Evolutionary conservation across 1,139 yeast genomes (phyloP).

Genomic region (Pichia sp.): DNA sequence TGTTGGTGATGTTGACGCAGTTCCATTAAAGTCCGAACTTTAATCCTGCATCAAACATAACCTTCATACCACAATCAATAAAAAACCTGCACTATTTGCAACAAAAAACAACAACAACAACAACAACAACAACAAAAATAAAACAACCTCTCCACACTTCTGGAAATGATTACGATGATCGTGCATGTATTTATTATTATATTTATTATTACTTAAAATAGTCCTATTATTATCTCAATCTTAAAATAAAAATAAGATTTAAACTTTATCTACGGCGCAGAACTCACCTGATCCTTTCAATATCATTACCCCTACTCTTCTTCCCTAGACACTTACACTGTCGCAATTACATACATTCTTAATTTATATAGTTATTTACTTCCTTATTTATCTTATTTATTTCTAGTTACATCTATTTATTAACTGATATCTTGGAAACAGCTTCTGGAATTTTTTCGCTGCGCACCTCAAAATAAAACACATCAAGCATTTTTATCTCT

Average conservation of each 20-base stretch:
- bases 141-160: neutral
- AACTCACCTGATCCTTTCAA: neutral
- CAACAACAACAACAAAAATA: neutral
- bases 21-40: constrained; percentile 90
- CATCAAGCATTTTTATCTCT: too few species aligned
- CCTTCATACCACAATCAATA: neutral
- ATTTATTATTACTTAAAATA: constrained; percentile 10
- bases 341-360: neutral
- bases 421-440: neutral
- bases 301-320: neutral
- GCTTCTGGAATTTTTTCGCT: neutral
- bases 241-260: neutral
- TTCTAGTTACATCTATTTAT: neutral
- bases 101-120: neutral
- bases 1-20: constrained; percentile 80
- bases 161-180: constrained; percentile 6
- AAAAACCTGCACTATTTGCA: neutral
- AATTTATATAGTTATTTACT: constrained; percentile 2
- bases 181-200: constrained; percentile 19
- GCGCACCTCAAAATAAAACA: neutral
- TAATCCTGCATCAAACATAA: constrained; percentile 32
- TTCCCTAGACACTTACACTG: neutral
- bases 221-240: constrained; percentile 5
- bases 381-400: constrained; percentile 5
- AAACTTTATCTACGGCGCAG: neutral